Evolutionary conservation across 192 early-diverging fungal genomes (phyloP), one percentile per base, ranked within the genome.

Genomic region (Pilaira anomala): DNA sequence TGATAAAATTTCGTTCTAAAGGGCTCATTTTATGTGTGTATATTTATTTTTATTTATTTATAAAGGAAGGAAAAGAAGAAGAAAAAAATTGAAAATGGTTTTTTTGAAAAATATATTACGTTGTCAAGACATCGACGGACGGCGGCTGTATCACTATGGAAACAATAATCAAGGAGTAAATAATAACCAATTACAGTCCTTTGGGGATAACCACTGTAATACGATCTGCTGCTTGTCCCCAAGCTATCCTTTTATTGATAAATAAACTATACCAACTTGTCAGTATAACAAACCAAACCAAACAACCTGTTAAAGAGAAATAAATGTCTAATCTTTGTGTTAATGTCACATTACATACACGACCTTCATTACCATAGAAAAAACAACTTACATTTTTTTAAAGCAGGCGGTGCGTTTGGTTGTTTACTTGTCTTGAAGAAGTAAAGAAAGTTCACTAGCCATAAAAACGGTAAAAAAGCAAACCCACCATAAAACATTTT

Each of bases 371-470:
- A 12, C 44, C 14, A 33, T 24, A 1, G 16, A 19, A 22, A 8
- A n/a, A n/a, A n/a, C n/a, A n/a, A 52, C 81, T 72, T 81, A 88
- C 88, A 85, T 48, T 71, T 70, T 11, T 71, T 63, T 11, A 90
- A 73, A 41, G 74, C 66, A n/a, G 62, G 66, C 53, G 71, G 71
- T 42, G 82, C 41, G 3, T 59, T 62, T 9, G 60, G 52, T 26
- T 49, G 24, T 28, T 45, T 60, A 22, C 29, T 48, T 3, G 75
- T 76, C 13, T 80, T 80, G 67, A 80, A 88, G 50, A 90, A 68
- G 60, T 90, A 87, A 19, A 88, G 68, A 57, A 83, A 73, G 64
- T 90, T 90, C 42, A 89, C 78, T 12, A 90, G 71, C 88, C 88
- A 90, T 41, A 90, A 72, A 57, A 84, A 80, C 1, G 88, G 88